Evolutionary conservation across 768 basidiomycete species (phyloP), one percentile per base, ranked within the genome.

Genomic region (Lactarius psammicola): DNA sequence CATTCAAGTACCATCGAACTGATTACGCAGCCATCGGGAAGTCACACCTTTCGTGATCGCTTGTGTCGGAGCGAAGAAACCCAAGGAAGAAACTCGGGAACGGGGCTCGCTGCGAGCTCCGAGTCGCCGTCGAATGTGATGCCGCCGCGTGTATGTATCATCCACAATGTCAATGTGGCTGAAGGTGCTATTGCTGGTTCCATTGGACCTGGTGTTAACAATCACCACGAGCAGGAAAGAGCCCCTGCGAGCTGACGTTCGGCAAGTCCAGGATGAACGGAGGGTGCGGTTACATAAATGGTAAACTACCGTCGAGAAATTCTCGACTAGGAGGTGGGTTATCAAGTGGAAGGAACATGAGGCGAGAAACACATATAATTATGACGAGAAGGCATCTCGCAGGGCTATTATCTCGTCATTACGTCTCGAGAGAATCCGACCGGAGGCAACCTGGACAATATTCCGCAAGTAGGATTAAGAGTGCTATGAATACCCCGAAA

Each of bases 141-240:
- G n/a, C n/a, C n/a, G 31, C 31, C 31, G 31, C 31, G 31, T 7
- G 31, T 33, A 33, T 33, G 31, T 33, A 33, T 33, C 31, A 33
- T 33, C 31, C 6, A 75, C 74, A 53, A 70, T 69, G 72, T 92
- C 89, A 15, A 74, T 68, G 72, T 91, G 92, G 42, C 73, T 75
- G 75, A 92, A 87, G n/a, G n/a, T n/a, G 1, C 90, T 91, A 75
- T 81, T 84, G 75, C 80, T 89, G 7, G 87, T 88, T 34, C 90
- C 89, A 63, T 89, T 89, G 0, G 40, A 60, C 6, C 86, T 88
- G 9, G 75, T 75, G 72, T 85, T 86, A 15, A 85, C 84, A 1
- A 75, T 74, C 38, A 79, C 72, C 1, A 77, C 73, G 2, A 77
- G 71, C 13, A 76, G 74, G 74, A 86, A 84, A 75, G 82, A 83